Evolutionary conservation across 306 rosid species (phyloP).

Genomic region (Prunus padus): DNA sequence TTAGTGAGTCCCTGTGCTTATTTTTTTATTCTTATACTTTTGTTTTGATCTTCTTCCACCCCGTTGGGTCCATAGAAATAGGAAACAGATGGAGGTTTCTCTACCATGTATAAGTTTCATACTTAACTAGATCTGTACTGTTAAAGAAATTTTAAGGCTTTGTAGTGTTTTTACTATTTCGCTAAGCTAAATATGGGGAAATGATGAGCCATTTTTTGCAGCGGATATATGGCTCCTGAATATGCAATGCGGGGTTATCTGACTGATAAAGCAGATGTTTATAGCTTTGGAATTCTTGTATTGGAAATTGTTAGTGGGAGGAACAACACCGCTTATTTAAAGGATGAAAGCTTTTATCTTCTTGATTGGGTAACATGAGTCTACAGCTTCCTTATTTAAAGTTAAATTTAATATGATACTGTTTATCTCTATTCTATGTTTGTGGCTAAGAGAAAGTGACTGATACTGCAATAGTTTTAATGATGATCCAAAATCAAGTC

Average conservation of each 20-base stretch:
- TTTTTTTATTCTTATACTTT: not conserved
- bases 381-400: not conserved
- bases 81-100: not conserved
- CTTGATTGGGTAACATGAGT: constrained; percentile 37
- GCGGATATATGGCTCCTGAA: constrained; percentile 43
- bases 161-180: not conserved
- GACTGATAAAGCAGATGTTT: constrained; percentile 37
- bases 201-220: not conserved
- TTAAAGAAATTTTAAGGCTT: not conserved
- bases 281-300: constrained; percentile 31
- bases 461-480: not conserved
- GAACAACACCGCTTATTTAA: constrained; percentile 6
- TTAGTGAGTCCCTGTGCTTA: constrained; percentile 33
- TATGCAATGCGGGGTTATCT: constrained; percentile 32
- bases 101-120: no score
- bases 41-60: not conserved
- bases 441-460: no score
- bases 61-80: not conserved
- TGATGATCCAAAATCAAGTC: not conserved
- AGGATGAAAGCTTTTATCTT: constrained; percentile 15
- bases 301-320: constrained; percentile 33
- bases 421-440: not conserved
- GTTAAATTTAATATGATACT: not conserved
- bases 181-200: not conserved
- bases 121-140: no score